Base-by-base conservation (phyloP, 345 rosid genomes). In the Rhizophora mangle region DNA sequence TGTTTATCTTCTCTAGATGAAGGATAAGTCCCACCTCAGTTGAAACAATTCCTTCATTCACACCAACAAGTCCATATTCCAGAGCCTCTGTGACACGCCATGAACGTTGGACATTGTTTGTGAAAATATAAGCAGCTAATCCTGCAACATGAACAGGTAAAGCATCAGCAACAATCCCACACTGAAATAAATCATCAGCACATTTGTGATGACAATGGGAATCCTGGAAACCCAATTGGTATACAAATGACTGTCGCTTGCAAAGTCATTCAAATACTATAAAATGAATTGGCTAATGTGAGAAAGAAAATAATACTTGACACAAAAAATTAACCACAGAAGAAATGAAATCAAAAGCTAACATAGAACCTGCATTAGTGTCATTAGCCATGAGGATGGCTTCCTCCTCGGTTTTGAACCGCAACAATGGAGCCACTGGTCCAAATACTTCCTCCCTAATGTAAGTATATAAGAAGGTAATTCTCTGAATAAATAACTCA, bases 31-130 rank as follows among this genome's bases (percentile, higher is more conserved):
- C 67, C 72, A 81, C 99, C 97, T 92, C 97, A 32, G 92, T 92
- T n/a, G 96, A 90, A 79, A 96, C 82, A 71, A 96, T 8, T 81
- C 99, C 98, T 86, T 92, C 96, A 68, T 90, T 92, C 51, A 92
- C 89, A 22, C 99, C 98, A 58, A 92, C 82, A 65, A 95, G 84
- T 71, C 97, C 97, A 64, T 87, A 95, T 64, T 95, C 98, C 19
- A 92, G 98, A 71, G 96, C 99, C 82, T 95, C 98, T 61, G 89
- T 74, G 34, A 92, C 96, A 61, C 93, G 88, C 97, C 97, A 95
- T 34, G 97, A 80, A 22, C 96, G 87, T 71, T 92, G 92, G 72
- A 86, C 78, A 74, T 84, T 95, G 82, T 81, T 90, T 72, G 96
- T 95, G 83, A 92, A 95, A 73, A 95, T 63, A 73, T 88, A 95